A percentile compares a stretch with the other conserved stretches of the same genome.
phyloP scores from a whole-genome alignment of 108 stramenopile species.

The Cyclotella choctawhatcheeana region DNA sequence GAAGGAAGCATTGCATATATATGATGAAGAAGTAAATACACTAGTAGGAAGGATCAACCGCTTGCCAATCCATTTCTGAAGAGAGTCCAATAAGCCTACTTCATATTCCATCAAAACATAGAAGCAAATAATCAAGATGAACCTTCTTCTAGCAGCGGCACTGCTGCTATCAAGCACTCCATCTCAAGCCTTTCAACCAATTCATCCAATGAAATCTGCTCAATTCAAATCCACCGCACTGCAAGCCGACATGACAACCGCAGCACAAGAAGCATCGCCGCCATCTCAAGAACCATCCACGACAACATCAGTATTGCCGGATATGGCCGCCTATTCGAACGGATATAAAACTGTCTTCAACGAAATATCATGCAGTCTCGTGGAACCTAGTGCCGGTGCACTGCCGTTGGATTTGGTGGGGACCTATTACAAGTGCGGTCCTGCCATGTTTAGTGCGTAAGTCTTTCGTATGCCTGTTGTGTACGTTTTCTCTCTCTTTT shows the following conservation, averaged over 20 bases:
- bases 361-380: conserved; percentile 61
- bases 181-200: not conserved
- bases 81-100: no score
- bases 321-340: conserved; percentile 73
- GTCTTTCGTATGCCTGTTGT: no score
- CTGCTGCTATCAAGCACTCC: not conserved
- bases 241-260: not conserved
- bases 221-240: not conserved
- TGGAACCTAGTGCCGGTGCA: conserved; percentile 44
- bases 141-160: not conserved
- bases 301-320: conserved; percentile 34
- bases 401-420: conserved; percentile 77
- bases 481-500: no score
- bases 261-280: not conserved
- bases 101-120: not conserved
- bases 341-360: conserved; percentile 80
- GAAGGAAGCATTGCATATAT: no score
- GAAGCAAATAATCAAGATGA: not conserved
- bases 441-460: conserved; percentile 87
- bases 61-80: no score
- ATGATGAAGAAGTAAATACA: no score
- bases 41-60: no score
- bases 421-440: conserved; percentile 80
- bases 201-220: not conserved
- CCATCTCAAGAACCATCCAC: not conserved